These are phyloP conservation scores for Akebia trifoliata DNA, from an alignment of 164 flowering plant genomes.

Conservation along the genomic window DNA sequence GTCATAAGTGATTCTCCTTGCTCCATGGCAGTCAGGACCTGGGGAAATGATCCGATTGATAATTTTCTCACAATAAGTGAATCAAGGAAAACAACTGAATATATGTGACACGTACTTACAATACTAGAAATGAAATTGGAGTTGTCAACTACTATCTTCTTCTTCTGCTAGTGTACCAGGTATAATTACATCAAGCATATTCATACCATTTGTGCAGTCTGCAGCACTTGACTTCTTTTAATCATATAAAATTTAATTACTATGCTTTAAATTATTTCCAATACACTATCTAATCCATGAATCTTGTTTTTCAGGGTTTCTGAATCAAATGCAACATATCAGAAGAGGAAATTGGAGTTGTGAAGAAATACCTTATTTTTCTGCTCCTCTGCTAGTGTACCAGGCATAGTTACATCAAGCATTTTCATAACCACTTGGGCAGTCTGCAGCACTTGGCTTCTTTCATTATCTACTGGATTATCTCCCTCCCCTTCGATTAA, in stretches of 20 bases:
- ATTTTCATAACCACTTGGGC: conserved; percentile 78
- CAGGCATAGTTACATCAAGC: conserved; percentile 90
- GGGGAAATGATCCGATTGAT: conserved; percentile 12
- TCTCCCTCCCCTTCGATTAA: conserved; percentile 24
- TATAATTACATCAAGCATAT: conserved; percentile 82
- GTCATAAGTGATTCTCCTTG: conserved; percentile 84
- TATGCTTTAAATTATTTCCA: too few species aligned
- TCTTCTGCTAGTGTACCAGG: conserved; percentile 72
- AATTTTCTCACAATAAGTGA: not conserved
- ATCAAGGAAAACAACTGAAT: conserved; percentile 4
- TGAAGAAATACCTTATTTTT: conserved; percentile 64
- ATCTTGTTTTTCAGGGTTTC: too few species aligned
- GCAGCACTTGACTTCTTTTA: conserved; percentile 65
- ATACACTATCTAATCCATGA: too few species aligned
- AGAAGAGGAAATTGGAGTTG: not conserved
- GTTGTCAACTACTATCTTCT: conserved; percentile 47
- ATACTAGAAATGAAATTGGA: not conserved
- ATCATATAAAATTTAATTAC: too few species aligned
- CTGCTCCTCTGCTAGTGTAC: conserved; percentile 60
- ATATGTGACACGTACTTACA: not conserved
- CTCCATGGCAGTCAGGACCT: conserved; percentile 81
- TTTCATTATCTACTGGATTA: conserved; percentile 38
- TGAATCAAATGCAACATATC: not conserved
- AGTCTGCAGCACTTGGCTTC: conserved; percentile 63
- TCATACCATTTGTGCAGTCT: conserved; percentile 72